Evolutionary conservation across 305 asterid species (phyloP).

Genomic region (Caryopteris hybrid): DNA sequence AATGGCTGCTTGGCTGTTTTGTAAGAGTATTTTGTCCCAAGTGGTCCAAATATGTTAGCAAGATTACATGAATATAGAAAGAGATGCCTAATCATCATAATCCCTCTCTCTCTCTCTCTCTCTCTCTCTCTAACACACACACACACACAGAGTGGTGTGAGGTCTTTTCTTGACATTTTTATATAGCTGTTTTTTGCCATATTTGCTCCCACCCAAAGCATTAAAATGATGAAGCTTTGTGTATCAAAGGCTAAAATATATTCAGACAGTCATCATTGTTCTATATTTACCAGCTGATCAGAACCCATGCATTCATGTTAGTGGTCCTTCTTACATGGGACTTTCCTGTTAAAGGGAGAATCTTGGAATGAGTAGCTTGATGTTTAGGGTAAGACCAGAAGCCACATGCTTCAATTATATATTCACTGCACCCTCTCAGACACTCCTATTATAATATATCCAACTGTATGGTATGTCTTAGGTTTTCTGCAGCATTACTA

Average conservation of each 20-base stretch:
- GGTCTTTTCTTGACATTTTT: too few relatives aligned
- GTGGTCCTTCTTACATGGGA: conserved; percentile 3
- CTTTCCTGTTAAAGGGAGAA: conserved; percentile 7
- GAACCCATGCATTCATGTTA: not conserved
- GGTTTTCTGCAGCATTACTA: too few relatives aligned
- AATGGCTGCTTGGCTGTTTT: conserved; percentile 27
- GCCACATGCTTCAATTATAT: not conserved
- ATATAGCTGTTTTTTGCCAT: conserved; percentile 7
- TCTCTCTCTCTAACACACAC: too few relatives aligned
- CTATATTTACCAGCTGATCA: not conserved
- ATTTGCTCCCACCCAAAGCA: conserved; percentile 6
- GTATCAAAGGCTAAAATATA: not conserved
- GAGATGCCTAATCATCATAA: conserved; percentile 9
- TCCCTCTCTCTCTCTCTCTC: not conserved
- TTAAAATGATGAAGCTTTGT: conserved; percentile 5
- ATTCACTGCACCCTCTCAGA: too few relatives aligned
- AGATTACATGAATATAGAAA: conserved; percentile 1
- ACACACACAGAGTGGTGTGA: not conserved
- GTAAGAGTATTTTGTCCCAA: conserved; percentile 17
- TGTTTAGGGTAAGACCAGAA: conserved; percentile 8
- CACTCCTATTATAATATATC: too few relatives aligned
- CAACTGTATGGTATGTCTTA: too few relatives aligned
- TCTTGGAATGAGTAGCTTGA: not conserved
- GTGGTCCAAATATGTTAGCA: conserved; percentile 32
- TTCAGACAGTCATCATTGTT: not conserved